Percentiles rank a stretch among this genome's conserved stretches.
phyloP scores from a whole-genome alignment of 257 asterid species.

The Knoxia roxburghii region DNA sequence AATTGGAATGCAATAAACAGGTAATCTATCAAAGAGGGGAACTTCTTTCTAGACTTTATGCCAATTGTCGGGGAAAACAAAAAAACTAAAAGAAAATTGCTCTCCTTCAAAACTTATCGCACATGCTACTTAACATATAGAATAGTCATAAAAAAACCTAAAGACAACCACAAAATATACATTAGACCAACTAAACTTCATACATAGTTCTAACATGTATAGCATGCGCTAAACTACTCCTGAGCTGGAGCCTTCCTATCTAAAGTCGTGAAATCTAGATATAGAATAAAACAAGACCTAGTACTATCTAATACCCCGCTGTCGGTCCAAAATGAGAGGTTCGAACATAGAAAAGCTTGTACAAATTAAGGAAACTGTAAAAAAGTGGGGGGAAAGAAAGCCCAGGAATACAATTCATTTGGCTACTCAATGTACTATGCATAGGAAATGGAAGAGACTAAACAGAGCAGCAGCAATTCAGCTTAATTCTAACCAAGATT shows the following conservation, averaged over 20 bases:
- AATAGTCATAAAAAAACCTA: not conserved
- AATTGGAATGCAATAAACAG: slow-evolving; percentile 11
- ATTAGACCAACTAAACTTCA: not conserved
- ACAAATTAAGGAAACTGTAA: not conserved
- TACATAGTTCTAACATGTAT: not conserved
- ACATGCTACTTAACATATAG: not conserved
- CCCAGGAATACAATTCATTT: no score
- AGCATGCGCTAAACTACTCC: not conserved
- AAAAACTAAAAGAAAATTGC: not conserved
- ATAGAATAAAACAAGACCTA: not conserved
- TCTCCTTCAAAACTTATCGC: not conserved
- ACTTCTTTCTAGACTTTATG: not conserved
- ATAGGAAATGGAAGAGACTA: not conserved
- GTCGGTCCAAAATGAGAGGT: not conserved
- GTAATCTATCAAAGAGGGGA: no score
- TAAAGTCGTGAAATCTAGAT: not conserved
- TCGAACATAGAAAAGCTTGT: not conserved
- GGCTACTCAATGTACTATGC: not conserved
- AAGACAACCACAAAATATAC: not conserved
- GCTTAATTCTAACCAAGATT: not conserved
- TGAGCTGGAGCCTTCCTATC: not conserved
- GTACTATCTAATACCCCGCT: not conserved
- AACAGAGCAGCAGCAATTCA: not conserved
- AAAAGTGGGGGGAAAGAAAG: no score
- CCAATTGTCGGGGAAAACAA: not conserved